Conservation (phyloP, 2,329 filamentous ascomycete species). For the Tolypocladium capitatum region DNA sequence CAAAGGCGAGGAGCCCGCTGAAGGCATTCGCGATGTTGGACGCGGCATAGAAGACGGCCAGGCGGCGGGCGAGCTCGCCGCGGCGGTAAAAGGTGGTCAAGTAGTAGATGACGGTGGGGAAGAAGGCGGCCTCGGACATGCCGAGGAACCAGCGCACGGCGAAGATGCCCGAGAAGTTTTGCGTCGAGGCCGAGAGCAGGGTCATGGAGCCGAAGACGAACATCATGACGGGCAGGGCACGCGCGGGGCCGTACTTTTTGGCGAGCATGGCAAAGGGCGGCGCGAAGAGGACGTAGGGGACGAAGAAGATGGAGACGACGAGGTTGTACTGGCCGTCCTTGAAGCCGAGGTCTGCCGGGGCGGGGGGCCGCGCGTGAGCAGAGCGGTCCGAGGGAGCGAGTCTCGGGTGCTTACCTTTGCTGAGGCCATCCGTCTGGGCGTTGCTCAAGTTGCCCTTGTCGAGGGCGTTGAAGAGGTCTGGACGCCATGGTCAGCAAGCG, state of each 20-base stretch:
- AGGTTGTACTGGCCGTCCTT: conserved; percentile 54
- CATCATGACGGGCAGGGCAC: conserved; percentile 60
- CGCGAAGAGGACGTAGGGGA: conserved; percentile 61
- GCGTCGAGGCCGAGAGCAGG: conserved; percentile 38
- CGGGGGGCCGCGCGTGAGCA: not conserved
- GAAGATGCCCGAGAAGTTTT: conserved; percentile 36
- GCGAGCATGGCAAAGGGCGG: conserved; percentile 46
- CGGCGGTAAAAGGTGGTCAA: conserved; percentile 37
- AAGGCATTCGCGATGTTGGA: conserved; percentile 57
- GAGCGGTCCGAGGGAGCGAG: too few species aligned
- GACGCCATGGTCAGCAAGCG: not conserved
- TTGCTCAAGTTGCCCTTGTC: conserved; percentile 34
- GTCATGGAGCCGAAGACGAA: conserved; percentile 57
- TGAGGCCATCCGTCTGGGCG: conserved; percentile 39
- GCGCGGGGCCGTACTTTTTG: conserved; percentile 55
- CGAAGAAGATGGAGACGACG: conserved; percentile 59
- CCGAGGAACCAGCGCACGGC: conserved; percentile 37
- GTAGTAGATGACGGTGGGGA: conserved; percentile 40
- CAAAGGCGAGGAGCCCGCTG: conserved; percentile 33
- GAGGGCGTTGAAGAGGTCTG: conserved; percentile 33
- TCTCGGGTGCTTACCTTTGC: conserved; percentile 13
- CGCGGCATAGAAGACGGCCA: conserved; percentile 61
- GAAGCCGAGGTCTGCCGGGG: conserved; percentile 37
- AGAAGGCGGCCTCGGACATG: conserved; percentile 42
- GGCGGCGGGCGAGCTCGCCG: conserved; percentile 29